These are phyloP conservation scores for Atkinsonella hypoxylon DNA, from an alignment of 2,329 filamentous ascomycete species.

Conservation along the genomic window DNA sequence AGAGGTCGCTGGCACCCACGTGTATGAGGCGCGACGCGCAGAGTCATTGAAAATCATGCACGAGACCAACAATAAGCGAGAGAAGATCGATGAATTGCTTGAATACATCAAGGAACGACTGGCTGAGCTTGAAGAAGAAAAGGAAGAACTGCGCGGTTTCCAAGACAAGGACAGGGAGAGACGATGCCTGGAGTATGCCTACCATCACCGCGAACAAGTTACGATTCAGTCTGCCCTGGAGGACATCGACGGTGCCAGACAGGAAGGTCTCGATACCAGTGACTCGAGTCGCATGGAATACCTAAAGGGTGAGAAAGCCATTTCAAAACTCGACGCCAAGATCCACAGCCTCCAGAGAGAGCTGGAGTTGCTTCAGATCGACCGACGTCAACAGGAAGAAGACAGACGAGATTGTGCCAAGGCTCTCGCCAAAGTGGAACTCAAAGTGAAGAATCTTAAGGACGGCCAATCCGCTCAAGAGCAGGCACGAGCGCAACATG, in stretches of 20 bases:
- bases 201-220: constrained; percentile 80
- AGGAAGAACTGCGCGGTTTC: constrained; percentile 85
- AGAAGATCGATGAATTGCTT: constrained; percentile 87
- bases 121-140: constrained; percentile 86
- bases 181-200: constrained; percentile 85
- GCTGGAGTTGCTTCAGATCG: constrained; percentile 72
- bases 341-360: constrained; percentile 72
- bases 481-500: constrained; percentile 57
- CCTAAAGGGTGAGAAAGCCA: constrained; percentile 64
- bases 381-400: constrained; percentile 78
- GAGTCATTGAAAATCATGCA: constrained; percentile 96
- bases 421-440: constrained; percentile 70
- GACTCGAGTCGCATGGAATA: constrained; percentile 71
- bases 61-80: constrained; percentile 87
- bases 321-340: constrained; percentile 64
- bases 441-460: constrained; percentile 70
- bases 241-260: constrained; percentile 68
- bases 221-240: constrained; percentile 68
- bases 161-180: constrained; percentile 92
- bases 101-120: constrained; percentile 86
- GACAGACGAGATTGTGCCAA: constrained; percentile 77
- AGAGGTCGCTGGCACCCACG: constrained; percentile 95
- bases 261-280: constrained; percentile 72
- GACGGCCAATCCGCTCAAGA: constrained; percentile 73
- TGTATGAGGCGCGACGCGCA: constrained; percentile 83